Evolutionary conservation across 2,329 filamentous ascomycete species (phyloP), one percentile per base, ranked within the genome.

Genomic region (Penicillium brevicompactum): DNA sequence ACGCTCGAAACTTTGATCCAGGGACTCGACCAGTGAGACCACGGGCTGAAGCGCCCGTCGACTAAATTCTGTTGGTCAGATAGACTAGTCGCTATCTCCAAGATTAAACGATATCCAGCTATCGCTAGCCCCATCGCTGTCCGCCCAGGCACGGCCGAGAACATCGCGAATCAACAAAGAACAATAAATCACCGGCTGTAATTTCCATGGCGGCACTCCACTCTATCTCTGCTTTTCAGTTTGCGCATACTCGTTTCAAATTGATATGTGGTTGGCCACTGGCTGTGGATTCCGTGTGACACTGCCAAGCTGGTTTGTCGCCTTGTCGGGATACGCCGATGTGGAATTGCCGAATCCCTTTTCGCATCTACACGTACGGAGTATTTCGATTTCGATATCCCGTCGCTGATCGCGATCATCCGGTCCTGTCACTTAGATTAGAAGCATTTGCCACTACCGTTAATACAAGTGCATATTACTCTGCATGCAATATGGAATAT

Each of bases 1-100:
- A 40, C 46, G 45, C 46, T 32, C 48, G 34, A 31, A 49, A 55
- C 53, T 46, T 32, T 52, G 62, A 59, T 62, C 49, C 27, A 64
- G 61, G 60, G 59, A 57, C 48, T 58, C 40, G 22, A 49, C 49
- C 59, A 54, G 46, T 54, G 4, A 51, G 43, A 37, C 30, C 7
- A 40, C 24, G 38, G 49, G 56, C 30, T 49, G 18, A 34, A 32
- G 46, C 51, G 45, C 40, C 48, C 44, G n/a, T 6, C 9, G 5
- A 14, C 41, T 22, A 21, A 32, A 46, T 46, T 32, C 14, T 22
- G 18, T 41, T 41, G n/a, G 32, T 34, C 38, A 41, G 18, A 41
- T 41, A 9, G 8, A 41, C 10, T n/a, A 38, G 37, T 41, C 38
- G 38, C 38, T 41, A 41, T 41, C 38, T 18, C 16, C n/a, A 41